Base-by-base conservation (phyloP, 164 flowering plant genomes). In the Brasenia schreberi region DNA sequence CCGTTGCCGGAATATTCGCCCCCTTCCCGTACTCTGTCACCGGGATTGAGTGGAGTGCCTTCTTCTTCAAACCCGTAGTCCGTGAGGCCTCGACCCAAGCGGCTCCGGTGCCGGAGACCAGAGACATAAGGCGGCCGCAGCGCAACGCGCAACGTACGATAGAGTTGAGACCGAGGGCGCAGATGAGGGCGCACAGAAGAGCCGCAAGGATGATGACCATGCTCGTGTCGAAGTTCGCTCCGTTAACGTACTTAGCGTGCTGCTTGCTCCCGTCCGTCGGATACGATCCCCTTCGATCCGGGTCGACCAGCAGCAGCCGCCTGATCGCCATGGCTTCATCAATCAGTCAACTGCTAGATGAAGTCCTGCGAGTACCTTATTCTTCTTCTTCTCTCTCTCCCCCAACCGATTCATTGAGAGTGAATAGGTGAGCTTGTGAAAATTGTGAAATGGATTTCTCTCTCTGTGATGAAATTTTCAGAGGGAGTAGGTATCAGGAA, bases 181-280 rank as follows among this genome's bases (percentile, higher is more conserved):
- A 89, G 61, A 94, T 81, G 45, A 94, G 70, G 59, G 94, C 96
- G 65, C 97, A 92, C 11, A 92, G 63, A 42, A 94, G 87, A 66
- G 86, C 96, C 17, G 92, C 81, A 5, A 94, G 84, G 64, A 89
- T 86, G 93, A 92, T 81, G 0, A 86, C 89, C 11, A 88, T 81
- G 65, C 89, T 88, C 4, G 87, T 81, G 66, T 95, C 97, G 52
- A 92, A 85, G 69, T 72, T 76, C 65, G 66, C 77, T 42, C 72
- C 64, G 7, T 75, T 77, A 0, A 69, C 42, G 70, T 73, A 76
- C 1, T 69, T 19, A 1, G 67, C 80, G 0, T 74, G 18, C n/a
- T n/a, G n/a, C n/a, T n/a, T n/a, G n/a, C n/a, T n/a, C n/a, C n/a
- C n/a, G n/a, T n/a, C n/a, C 0, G 77, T 10, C 23, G 66, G 66